Conservation (phyloP, 2,329 filamentous ascomycete species). For the Lasiodiplodia gonubiensis region DNA sequence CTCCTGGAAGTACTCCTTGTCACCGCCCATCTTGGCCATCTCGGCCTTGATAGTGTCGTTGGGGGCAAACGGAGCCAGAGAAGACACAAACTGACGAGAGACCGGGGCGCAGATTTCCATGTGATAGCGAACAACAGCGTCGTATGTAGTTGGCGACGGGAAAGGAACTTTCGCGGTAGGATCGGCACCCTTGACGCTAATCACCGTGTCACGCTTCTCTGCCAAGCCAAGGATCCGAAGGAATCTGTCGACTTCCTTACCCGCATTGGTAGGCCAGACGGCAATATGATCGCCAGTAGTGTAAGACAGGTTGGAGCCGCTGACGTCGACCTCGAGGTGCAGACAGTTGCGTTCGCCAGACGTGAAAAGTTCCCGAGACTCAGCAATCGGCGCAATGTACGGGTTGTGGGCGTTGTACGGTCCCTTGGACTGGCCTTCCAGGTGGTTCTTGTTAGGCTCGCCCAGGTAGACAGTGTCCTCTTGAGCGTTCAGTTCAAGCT, state of each 20-base stretch:
- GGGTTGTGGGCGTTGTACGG: slow-evolving; percentile 97
- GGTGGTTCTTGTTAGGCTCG: slow-evolving; percentile 94
- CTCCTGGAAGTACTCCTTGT: slow-evolving; percentile 94
- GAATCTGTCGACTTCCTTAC: slow-evolving; percentile 89
- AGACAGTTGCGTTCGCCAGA: slow-evolving; percentile 92
- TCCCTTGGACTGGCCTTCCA: slow-evolving; percentile 81
- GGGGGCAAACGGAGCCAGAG: slow-evolving; percentile 86
- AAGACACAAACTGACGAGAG: slow-evolving; percentile 91
- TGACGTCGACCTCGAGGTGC: slow-evolving; percentile 93
- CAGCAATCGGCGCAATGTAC: slow-evolving; percentile 89
- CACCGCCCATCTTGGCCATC: slow-evolving; percentile 84
- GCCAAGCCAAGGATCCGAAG: slow-evolving; percentile 76
- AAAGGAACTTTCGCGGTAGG: slow-evolving; percentile 97
- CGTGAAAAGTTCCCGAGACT: slow-evolving; percentile 89
- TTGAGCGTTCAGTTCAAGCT: slow-evolving; percentile 73
- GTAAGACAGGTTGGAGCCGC: slow-evolving; percentile 87
- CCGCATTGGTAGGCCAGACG: slow-evolving; percentile 95
- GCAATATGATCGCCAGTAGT: slow-evolving; percentile 98
- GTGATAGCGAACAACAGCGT: slow-evolving; percentile 91
- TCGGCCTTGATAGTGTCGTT: slow-evolving; percentile 84
- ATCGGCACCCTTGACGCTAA: slow-evolving; percentile 89
- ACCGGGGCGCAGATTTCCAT: slow-evolving; percentile 95
- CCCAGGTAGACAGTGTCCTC: slow-evolving; percentile 87
- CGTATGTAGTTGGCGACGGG: slow-evolving; percentile 94
- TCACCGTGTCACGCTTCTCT: slow-evolving; percentile 79